Conservation (phyloP, 106 monocot species). For the Phalaenopsis aphrodite region DNA sequence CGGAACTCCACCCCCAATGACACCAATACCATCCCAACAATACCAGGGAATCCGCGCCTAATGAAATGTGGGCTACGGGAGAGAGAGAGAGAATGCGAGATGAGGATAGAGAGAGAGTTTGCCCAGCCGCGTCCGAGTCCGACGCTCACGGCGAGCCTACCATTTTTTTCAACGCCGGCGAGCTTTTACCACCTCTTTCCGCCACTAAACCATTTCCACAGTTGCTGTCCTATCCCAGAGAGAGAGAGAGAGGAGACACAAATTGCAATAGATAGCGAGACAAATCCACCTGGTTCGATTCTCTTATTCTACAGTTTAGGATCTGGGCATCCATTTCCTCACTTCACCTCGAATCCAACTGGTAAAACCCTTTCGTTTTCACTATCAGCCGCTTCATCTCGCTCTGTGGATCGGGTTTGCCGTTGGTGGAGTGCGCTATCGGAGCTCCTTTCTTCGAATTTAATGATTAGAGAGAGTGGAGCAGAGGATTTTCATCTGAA, state of each 20-base stretch:
- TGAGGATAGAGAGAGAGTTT: not conserved
- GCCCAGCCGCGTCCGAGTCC: not conserved
- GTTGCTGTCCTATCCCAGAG: not conserved
- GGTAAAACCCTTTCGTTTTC: not conserved
- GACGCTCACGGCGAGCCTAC: not conserved
- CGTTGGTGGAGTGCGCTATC: not conserved
- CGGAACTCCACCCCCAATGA: too few species aligned
- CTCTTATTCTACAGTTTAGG: not conserved
- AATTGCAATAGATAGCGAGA: not conserved
- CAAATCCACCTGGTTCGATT: not conserved
- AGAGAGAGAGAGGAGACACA: not conserved
- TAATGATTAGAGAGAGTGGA: not conserved
- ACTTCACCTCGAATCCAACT: not conserved
- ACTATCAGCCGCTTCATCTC: not conserved
- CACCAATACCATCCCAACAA: too few species aligned
- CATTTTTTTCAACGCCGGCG: too few species aligned
- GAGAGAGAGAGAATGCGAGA: not conserved
- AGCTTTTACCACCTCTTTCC: not conserved
- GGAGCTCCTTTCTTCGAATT: not conserved
- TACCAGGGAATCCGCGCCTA: too few species aligned
- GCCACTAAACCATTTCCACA: not conserved
- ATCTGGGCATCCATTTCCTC: not conserved
- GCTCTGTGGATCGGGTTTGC: not conserved
- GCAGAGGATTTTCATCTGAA: not conserved
- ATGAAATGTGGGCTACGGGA: not conserved